Conservation (phyloP, 225 moss, liverwort and hornwort species). For the Physcomitrellopsis africana region DNA sequence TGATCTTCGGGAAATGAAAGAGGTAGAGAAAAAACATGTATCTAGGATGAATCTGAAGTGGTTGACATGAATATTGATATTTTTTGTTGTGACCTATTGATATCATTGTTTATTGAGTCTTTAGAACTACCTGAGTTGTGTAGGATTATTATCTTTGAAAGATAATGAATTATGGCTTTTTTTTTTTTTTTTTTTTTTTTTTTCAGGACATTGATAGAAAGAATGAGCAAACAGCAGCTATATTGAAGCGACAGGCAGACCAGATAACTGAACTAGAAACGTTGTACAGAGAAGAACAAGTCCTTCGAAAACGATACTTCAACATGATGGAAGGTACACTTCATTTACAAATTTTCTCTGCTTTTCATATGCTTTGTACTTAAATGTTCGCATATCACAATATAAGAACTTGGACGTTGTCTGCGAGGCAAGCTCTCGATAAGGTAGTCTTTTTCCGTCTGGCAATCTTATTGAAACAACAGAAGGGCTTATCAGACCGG, state of each 20-base stretch:
- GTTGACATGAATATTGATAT: not conserved
- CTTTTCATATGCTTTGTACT: not conserved
- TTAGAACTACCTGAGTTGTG: not conserved
- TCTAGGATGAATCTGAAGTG: conserved; percentile 18
- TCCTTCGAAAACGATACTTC: conserved; percentile 91
- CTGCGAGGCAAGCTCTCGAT: conserved; percentile 12
- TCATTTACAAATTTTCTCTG: not conserved
- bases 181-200: not conserved
- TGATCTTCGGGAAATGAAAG: conserved; percentile 96
- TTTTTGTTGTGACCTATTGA: conserved; percentile 21
- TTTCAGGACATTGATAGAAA: conserved; percentile 94
- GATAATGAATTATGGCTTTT: too few species aligned
- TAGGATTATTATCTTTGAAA: too few species aligned
- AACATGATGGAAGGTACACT: conserved; percentile 98
- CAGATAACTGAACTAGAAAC: conserved; percentile 91
- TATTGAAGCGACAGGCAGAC: conserved; percentile 93
- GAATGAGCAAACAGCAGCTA: conserved; percentile 94
- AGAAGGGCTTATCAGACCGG: conserved; percentile 11
- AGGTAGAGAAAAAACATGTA: conserved; percentile 47
- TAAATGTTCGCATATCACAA: not conserved
- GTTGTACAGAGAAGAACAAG: conserved; percentile 91
- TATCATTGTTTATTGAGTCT: conserved; percentile 12
- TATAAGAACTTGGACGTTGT: conserved; percentile 11
- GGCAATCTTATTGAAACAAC: not conserved
- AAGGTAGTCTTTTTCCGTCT: not conserved